Base-by-base conservation (phyloP, 768 basidiomycete species). In the Tylopilus balloui region DNA sequence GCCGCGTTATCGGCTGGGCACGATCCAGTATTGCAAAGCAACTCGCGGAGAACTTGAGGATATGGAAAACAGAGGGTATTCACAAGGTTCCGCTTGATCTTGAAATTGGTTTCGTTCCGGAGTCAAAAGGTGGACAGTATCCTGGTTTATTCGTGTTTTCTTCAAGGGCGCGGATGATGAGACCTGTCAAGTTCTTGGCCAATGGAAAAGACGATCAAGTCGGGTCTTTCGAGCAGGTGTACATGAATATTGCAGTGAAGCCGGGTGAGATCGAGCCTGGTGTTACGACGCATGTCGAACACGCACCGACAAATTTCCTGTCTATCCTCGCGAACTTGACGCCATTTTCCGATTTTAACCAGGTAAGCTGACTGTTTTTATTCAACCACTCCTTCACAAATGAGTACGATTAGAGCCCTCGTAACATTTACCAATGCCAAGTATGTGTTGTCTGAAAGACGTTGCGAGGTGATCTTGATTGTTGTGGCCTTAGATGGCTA, bases 301-400 rank as follows among this genome's bases (percentile, higher is more conserved):
- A 92, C 60, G 78, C 88, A 34, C 91, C 96, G 4, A 97, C 96
- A 8, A 94, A 92, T 66, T 93, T 99, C 68, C 71, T 99, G 47
- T 95, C 92, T 3, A 95, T 99, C 59, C 78, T 99, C 54, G 96
- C 96, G 38, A 97, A 98, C 66, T 75, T 99, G 56, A 99, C 95
- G 0, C 96, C 96, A 1, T 99, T 99, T 75, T 97, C 94, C 36
- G 95, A 99, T 69, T 99, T 98, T 72, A 99, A 99, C 68, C 96
- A 98, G 74, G 88, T 92, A 53, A 60, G 80, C 51, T 59, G 31
- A 20, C 0, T 14, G 8, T 12, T 20, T n/a, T 10, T 25, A 12
- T 32, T 43, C 13, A 39, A 32, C 14, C 12, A 1, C 3, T 14
- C 27, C 59, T 32, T 51, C 15, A 51, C 24, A 24, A 20, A 52